phyloP scores from a whole-genome alignment of 2,329 filamentous ascomycete species.

The Neopestalotiopsis sp. region DNA sequence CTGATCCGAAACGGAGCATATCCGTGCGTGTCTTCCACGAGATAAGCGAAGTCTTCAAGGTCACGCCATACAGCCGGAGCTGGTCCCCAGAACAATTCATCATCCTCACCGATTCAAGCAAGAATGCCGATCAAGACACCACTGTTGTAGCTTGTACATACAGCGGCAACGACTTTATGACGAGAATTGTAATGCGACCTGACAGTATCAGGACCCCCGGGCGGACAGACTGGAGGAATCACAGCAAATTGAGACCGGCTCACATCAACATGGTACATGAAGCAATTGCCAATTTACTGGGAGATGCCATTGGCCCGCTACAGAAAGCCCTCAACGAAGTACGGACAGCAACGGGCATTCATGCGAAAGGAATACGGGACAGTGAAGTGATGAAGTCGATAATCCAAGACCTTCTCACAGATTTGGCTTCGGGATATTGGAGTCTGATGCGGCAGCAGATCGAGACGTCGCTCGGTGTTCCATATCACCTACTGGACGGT shows the following conservation, averaged over 20 bases:
- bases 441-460: conserved; percentile 10
- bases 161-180: not conserved
- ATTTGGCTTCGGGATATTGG: conserved; percentile 11
- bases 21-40: not conserved
- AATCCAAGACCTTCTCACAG: not conserved
- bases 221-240: not conserved
- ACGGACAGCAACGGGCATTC: not conserved
- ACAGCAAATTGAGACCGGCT: not conserved
- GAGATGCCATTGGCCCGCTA: not conserved
- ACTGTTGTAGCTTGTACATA: not conserved
- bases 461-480: conserved; percentile 1
- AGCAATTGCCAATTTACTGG: not conserved
- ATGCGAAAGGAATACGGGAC: not conserved
- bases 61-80: not conserved
- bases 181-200: not conserved
- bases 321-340: not conserved
- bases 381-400: not conserved
- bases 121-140: too few relatives aligned
- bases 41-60: not conserved
- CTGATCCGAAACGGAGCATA: not conserved
- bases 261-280: not conserved
- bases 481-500: not conserved
- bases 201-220: not conserved
- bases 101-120: not conserved
- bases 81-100: not conserved